Evolutionary conservation across 257 asterid species (phyloP), one percentile per base, ranked within the genome.

Genomic region (Knoxia roxburghii): DNA sequence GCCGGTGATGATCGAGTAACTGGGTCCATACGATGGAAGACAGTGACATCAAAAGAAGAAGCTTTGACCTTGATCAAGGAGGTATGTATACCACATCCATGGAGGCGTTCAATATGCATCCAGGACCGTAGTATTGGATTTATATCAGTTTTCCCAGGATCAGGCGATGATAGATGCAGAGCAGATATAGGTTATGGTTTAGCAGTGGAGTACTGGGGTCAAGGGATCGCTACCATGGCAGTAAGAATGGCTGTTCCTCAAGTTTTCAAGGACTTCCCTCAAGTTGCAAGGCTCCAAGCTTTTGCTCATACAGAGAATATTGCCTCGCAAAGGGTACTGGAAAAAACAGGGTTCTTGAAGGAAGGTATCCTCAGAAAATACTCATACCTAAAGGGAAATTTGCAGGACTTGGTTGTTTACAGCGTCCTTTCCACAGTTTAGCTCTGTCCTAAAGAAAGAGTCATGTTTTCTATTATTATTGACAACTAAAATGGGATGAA

Each of bases 1-100:
- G 85, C 84, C 1, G 86, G 84, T 11, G 85, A 85, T 52, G 89
- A 85, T 65, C 74, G 81, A 30, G 84, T 85, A 10, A 83, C 77
- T 0, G 51, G 39, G 5, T 61, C 54, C 58, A 60, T 70, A 65
- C 53, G 74, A 46, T 77, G 80, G 83, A 76, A 56, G 29, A 72
- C 87, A 0, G 17, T 83, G 68, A 62, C 80, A 18, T 77, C 87
- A 13, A 76, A 60, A 65, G 78, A 83, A 7, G 85, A 81, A 23
- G 83, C 89, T 8, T 29, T 60, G 62, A 68, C 68, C 51, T 85
- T 83, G 84, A 79, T 85, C 74, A 15, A 65, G 20, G 74, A 83
- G 11, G 54, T 66, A 0, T 81, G 86, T 56, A 48, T 76, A 51
- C 76, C 80, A 20, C 83, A 81, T 26, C 91, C 89, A 0, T 83